Base-by-base conservation (phyloP, 2,329 filamentous ascomycete genomes). In the Botrytis cinerea region DNA sequence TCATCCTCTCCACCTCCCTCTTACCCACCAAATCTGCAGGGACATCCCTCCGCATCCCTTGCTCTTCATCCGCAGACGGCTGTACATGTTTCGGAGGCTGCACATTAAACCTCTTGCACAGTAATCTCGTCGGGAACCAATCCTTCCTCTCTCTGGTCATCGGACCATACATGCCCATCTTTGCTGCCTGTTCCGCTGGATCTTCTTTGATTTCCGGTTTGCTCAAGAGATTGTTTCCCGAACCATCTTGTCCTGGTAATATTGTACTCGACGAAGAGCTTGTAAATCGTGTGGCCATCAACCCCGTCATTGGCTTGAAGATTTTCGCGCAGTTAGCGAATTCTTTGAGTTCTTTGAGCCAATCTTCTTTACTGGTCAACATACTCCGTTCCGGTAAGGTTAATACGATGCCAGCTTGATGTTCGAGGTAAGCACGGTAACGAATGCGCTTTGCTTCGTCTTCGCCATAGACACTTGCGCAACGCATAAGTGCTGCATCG, bases 61-160 rank as follows among this genome's bases (percentile, higher is more conserved):
- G 82, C 12, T 78, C 78, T 6, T 71, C 75, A 61, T 79, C 76
- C 77, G 81, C 84, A 38, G 76, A 48, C 86, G 83, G 78, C 48
- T 88, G 87, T 46, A 92, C 89, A 81, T 94, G 88, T 16, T 87
- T 86, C 0, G 95, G 94, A 14, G 92, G 89, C 74, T 87, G 90
- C n/a, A 98, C 92, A 78, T 94, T 94, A 83, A 99, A 97, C 14
- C 96, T 88, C 81, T 98, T 99, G 83, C 95, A 98, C n/a, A 98
- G 83, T 59, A 99, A 83, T 72, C 94, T 87, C 1, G 92, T 91
- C 0, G 96, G 96, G 78, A 91, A 91, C 82, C 97, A 98, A 7
- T 90, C 88, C 12, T 88, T 82, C 0, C 87, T 85, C 35, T 87
- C 89, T 75, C 96, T 87, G 4, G 96, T 99, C 89, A 98, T 88